phyloP scores from a whole-genome alignment of 73 alveolate genomes.

The Diophrys sp. region DNA sequence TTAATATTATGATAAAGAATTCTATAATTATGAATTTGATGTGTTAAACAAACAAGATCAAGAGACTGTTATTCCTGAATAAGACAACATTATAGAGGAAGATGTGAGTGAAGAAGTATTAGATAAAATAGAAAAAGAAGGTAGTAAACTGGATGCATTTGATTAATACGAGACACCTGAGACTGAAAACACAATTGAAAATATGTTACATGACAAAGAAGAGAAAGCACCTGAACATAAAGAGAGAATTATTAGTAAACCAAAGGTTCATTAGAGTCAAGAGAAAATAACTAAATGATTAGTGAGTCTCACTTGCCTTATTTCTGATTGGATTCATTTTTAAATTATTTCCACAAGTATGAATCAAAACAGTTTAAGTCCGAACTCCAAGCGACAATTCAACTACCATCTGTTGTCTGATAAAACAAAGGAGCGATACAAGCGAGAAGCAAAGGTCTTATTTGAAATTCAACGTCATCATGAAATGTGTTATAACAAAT shows the following conservation, averaged over 20 bases:
- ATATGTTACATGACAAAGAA: no score
- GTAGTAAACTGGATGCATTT: background rate
- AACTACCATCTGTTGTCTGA: background rate
- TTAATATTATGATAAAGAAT: no score
- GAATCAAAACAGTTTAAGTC: background rate
- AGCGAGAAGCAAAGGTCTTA: constrained; percentile 4
- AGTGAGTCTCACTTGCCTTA: no score
- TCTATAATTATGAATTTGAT: no score
- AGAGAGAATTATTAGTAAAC: background rate
- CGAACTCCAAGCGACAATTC: background rate
- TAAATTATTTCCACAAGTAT: background rate
- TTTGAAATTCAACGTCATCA: constrained; percentile 8
- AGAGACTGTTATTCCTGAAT: background rate
- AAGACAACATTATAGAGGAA: constrained; percentile 3
- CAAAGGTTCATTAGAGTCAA: background rate
- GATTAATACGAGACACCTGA: background rate
- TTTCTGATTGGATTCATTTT: no score
- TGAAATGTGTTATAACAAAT: constrained; percentile 35
- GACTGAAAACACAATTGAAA: background rate
- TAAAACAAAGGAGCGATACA: background rate
- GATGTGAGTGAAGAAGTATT: background rate
- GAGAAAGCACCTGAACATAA: constrained; percentile 1
- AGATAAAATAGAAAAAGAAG: constrained; percentile 2
- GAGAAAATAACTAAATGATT: background rate
- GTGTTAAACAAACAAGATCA: background rate